These are phyloP conservation scores for Pyrus bretschneideri DNA, from an alignment of 306 rosid species.

Conservation along the genomic window DNA sequence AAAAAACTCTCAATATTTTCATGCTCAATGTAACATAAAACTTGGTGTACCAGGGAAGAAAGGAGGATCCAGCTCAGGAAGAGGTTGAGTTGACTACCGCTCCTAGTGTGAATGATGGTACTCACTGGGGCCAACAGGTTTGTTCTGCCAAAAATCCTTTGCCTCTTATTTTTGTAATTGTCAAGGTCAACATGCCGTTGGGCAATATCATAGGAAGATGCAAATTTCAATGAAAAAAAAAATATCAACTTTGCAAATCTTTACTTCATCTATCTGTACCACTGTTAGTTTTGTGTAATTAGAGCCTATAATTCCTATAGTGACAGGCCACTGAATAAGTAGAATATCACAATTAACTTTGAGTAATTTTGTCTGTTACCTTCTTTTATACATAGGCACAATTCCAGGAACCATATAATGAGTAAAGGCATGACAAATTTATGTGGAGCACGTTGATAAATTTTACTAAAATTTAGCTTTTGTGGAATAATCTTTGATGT, in stretches of 20 bases:
- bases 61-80: constrained; percentile 70
- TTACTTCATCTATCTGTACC: background rate
- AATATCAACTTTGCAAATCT: background rate
- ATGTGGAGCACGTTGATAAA: too few species aligned
- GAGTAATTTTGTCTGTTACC: background rate
- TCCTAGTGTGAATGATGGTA: constrained; percentile 55
- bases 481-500: background rate
- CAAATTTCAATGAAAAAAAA: background rate
- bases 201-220: background rate
- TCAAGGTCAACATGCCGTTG: background rate
- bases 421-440: too few species aligned
- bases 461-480: background rate
- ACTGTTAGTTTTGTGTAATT: background rate
- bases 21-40: background rate
- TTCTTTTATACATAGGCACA: too few species aligned
- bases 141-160: background rate
- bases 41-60: constrained; percentile 60
- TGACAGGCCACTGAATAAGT: background rate
- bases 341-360: background rate
- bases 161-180: background rate
- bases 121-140: constrained; percentile 99
- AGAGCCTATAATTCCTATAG: background rate
- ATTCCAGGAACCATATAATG: background rate
- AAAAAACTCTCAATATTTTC: constrained; percentile 3
- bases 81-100: constrained; percentile 88